Base-by-base conservation (phyloP, 2,329 filamentous ascomycete species). In the Aspergillus sp. region DNA sequence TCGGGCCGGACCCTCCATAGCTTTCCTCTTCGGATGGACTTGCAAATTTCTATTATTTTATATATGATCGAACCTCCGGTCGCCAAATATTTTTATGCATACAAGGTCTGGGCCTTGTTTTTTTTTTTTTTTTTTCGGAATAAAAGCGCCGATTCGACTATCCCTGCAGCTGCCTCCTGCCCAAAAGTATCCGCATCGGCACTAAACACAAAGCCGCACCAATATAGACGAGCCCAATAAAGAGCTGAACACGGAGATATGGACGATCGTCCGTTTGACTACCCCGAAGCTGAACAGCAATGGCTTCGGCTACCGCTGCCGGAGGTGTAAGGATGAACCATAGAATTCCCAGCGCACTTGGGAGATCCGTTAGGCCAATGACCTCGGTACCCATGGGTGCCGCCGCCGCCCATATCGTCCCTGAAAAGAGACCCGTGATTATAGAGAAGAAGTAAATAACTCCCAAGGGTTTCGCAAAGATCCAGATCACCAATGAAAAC, bases 401-500 rank as follows among this genome's bases (percentile, higher is more conserved):
- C 9, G 79, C 73, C 7, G 78, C 76, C 10, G 68, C 64, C 65
- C 81, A 84, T 61, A 78, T 83, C 0, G 77, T 81, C 0, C 81
- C 81, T 2, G 77, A 74, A 2, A 82, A 73, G 1, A 71, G 71
- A 2, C 82, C 81, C 1, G 75, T 74, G 4, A 82, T 55, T 26
- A 84, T 59, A 1, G 78, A 73, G 57, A 81, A 84, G 60, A 81
- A 76, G 28, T 76, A 69, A 10, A 84, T 65, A 0, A 81, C 72
- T 1, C 74, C 79, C 61, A 78, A 82, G 43, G 66, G 74, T 50
- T 75, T 73, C 0, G 80, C 76, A 42, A 77, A 78, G 33, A 77
- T 74, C 82, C 82, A 85, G 30, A 85, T 73, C 0, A 78, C 69
- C 26, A 85, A 71, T 45, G 73, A 76, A 54, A 82, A 76, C 1